Conservation (phyloP, 2,329 filamentous ascomycete species). For the Aspergillus intermedius region DNA sequence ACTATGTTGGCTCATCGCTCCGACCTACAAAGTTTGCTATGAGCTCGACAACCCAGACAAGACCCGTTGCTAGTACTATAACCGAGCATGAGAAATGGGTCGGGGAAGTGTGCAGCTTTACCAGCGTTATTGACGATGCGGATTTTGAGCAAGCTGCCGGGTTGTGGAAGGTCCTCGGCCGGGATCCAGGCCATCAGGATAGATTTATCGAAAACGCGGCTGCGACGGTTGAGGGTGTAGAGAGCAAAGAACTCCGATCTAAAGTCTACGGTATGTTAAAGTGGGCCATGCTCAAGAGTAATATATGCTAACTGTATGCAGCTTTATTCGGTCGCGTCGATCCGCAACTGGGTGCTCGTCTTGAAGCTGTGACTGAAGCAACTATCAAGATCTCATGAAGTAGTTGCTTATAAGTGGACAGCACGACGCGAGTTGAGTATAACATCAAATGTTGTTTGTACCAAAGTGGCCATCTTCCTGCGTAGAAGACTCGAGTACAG, state of each 20-base stretch:
- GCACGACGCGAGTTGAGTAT: no score
- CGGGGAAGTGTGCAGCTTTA: constrained; percentile 16
- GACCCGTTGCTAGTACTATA: constrained; percentile 11
- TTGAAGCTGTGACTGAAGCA: background rate
- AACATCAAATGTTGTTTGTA: no score
- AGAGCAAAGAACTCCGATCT: constrained; percentile 15
- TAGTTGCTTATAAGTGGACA: no score
- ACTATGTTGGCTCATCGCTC: constrained; percentile 40
- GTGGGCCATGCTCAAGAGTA: background rate
- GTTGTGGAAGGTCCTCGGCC: constrained; percentile 27
- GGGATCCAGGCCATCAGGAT: constrained; percentile 28
- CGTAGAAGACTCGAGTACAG: no score
- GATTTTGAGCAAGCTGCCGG: constrained; percentile 26
- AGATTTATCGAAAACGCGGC: constrained; percentile 24
- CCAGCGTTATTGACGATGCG: constrained; percentile 15
- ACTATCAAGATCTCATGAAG: background rate
- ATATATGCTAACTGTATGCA: background rate
- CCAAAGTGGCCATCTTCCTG: no score
- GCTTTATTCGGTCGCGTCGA: background rate
- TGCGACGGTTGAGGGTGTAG: constrained; percentile 14
- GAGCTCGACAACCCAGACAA: constrained; percentile 6
- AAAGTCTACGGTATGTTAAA: constrained; percentile 23
- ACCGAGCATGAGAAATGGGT: constrained; percentile 26
- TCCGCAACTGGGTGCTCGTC: background rate
- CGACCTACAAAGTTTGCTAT: constrained; percentile 17